Conservation (phyloP, 1,139 yeast species). For the Yamadazyma atmosphaerica region DNA sequence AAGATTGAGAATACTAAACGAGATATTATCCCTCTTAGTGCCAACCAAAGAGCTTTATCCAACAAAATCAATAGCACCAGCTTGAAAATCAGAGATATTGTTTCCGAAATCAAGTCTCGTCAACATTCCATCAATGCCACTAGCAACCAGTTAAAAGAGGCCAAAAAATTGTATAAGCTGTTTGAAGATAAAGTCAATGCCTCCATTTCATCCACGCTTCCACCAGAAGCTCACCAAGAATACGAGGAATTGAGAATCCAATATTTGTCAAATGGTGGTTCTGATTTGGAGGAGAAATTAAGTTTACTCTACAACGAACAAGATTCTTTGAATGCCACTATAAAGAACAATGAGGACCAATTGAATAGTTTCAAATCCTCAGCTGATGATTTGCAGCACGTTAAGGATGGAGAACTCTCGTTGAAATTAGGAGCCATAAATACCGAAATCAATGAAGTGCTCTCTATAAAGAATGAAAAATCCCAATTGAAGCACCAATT, state of each 20-base stretch:
- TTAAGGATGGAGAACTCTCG: slow-evolving; percentile 32
- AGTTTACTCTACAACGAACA: slow-evolving; percentile 45
- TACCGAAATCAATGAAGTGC: slow-evolving; percentile 32
- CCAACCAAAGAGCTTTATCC: slow-evolving; percentile 50
- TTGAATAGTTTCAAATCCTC: slow-evolving; percentile 41
- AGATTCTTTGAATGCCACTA: slow-evolving; percentile 38
- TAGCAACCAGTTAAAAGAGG: slow-evolving; percentile 47
- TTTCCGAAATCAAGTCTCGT: slow-evolving; percentile 56
- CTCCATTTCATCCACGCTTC: slow-evolving; percentile 32
- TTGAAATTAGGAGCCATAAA: slow-evolving; percentile 34
- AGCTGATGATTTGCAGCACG: slow-evolving; percentile 33
- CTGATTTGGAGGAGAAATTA: slow-evolving; percentile 53
- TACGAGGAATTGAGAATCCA: slow-evolving; percentile 61
- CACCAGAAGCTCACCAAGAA: slow-evolving; percentile 54
- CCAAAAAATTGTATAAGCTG: slow-evolving; percentile 43
- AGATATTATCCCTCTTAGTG: slow-evolving; percentile 55
- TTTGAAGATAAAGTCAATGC: slow-evolving; percentile 39
- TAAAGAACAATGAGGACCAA: slow-evolving; percentile 45
- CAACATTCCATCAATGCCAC: slow-evolving; percentile 39
- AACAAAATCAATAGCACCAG: slow-evolving; percentile 50
- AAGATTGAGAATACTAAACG: slow-evolving; percentile 48
- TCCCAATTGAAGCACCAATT: slow-evolving; percentile 40
- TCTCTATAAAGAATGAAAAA: slow-evolving; percentile 41
- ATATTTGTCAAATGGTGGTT: slow-evolving; percentile 60
- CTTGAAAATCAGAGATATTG: slow-evolving; percentile 53